These are phyloP conservation scores for Cercophora samala DNA, from an alignment of 495 filamentous ascomycete genomes.

Conservation along the genomic window DNA sequence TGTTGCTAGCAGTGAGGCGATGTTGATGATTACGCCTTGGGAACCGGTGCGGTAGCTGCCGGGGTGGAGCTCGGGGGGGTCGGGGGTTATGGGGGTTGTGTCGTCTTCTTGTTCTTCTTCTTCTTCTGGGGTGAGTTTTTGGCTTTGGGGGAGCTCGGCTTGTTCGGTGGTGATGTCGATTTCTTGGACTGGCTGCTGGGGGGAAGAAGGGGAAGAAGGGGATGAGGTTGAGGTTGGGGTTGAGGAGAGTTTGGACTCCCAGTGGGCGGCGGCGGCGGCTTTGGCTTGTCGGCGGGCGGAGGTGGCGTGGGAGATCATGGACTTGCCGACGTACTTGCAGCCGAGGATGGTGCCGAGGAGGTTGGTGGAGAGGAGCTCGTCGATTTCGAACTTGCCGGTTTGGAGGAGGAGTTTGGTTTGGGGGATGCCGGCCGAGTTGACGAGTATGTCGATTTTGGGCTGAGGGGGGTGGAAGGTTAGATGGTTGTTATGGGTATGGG, in stretches of 20 bases:
- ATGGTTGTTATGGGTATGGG: neutral
- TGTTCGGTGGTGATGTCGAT: neutral
- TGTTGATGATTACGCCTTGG: conserved; percentile 66
- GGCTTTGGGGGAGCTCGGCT: neutral
- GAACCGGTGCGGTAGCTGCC: neutral
- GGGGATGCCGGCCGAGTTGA: conserved; percentile 74
- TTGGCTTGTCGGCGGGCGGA: neutral
- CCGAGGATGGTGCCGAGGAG: conserved; percentile 66
- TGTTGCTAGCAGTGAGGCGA: conserved; percentile 67
- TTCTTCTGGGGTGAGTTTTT: neutral
- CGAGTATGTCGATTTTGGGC: conserved; percentile 57
- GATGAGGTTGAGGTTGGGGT: neutral
- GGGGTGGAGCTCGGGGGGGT: neutral
- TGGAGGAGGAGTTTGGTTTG: conserved; percentile 56
- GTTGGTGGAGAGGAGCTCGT: conserved; percentile 61
- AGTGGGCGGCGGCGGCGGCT: neutral
- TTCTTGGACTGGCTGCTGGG: neutral
- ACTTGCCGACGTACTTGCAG: conserved; percentile 53
- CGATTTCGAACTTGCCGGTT: conserved; percentile 39
- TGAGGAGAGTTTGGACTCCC: neutral
- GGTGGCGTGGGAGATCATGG: conserved; percentile 37
- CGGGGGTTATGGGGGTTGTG: neutral
- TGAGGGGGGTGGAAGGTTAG: neutral
- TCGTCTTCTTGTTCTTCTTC: neutral
- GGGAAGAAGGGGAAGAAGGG: neutral